Base-by-base conservation (phyloP, 495 filamentous ascomycete species). In the Bacidia rubella region DNA sequence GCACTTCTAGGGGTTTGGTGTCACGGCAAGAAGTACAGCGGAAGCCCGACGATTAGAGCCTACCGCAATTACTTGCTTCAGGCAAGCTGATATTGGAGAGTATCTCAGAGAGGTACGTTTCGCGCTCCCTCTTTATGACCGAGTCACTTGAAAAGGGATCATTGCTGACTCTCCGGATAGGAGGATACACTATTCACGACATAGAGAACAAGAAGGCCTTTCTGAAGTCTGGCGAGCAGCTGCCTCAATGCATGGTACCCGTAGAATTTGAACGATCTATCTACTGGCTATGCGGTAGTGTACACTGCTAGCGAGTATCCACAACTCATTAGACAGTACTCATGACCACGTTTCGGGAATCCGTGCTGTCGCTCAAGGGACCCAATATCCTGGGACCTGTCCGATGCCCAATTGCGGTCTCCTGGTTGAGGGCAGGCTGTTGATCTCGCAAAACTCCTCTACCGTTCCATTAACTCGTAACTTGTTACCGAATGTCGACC, bases 1-100 rank as follows among this genome's bases (percentile, higher is more conserved):
- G 32, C 11, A 59, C 41, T 26, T 1, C 41, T 22, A 81, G 66
- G 87, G 87, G 3, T 96, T 95, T 64, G 86, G 86, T 40, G 80
- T 92, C 23, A 87, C 86, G 11, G 85, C 87, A 11, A 71, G 87
- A 54, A 87, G 84, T 51, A 94, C 86, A 11, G 77, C 82, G 39
- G 88, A 96, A 63, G 79, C 85, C 15, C 70, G 85, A 54, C 71
- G 84, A 53, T 64, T 96, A 50, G 90, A 96, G 45, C 92, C 92
- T 0, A 98, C 93, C 1, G 87, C 82, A 12, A 83, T 95, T 49
- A 80, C 83, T 10, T 77, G 81, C 26, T 95, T 94, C 66, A 70
- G 87, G 57, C 87, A 95, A 66, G 83, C 84, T 1, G 90, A 97
- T 71, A 79, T 84, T 62, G 90, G 92, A 42, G 87, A 95, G 64